Conservation (phyloP, 257 asterid species). For the Lavandula angustifolia region DNA sequence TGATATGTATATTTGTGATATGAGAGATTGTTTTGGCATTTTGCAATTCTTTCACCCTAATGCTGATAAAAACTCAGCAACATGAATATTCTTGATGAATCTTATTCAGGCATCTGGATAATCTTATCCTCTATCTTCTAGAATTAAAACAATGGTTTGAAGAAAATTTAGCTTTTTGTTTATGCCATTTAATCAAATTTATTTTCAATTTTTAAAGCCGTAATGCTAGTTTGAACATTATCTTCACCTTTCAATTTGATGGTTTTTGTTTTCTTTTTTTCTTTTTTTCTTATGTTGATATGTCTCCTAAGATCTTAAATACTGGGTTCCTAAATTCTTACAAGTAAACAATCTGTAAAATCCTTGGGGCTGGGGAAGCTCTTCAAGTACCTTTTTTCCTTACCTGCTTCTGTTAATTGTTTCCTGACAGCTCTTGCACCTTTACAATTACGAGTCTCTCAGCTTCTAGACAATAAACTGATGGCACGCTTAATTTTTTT, state of each 20-base stretch:
- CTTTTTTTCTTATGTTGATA: too few species aligned
- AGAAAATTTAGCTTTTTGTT: background rate
- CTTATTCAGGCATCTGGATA: background rate
- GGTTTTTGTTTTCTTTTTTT: background rate
- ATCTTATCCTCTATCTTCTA: background rate
- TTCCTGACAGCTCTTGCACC: slow-evolving; percentile 1
- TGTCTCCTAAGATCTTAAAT: background rate
- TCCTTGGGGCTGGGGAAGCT: background rate
- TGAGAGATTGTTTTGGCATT: background rate
- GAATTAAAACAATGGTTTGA: background rate
- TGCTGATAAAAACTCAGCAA: background rate
- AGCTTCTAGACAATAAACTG: background rate
- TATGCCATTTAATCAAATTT: background rate
- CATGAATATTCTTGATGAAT: slow-evolving; percentile 8
- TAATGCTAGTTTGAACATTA: background rate
- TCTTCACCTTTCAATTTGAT: background rate
- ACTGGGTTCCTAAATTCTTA: background rate
- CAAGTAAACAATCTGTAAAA: background rate
- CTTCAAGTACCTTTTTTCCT: background rate
- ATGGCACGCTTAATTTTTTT: background rate
- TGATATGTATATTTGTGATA: background rate
- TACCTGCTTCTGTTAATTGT: background rate
- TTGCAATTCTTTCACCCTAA: slow-evolving; percentile 1
- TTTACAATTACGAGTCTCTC: background rate
- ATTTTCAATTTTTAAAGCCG: background rate